Conservation (phyloP, 2,329 filamentous ascomycete genomes). For the Diaporthe destruens region DNA sequence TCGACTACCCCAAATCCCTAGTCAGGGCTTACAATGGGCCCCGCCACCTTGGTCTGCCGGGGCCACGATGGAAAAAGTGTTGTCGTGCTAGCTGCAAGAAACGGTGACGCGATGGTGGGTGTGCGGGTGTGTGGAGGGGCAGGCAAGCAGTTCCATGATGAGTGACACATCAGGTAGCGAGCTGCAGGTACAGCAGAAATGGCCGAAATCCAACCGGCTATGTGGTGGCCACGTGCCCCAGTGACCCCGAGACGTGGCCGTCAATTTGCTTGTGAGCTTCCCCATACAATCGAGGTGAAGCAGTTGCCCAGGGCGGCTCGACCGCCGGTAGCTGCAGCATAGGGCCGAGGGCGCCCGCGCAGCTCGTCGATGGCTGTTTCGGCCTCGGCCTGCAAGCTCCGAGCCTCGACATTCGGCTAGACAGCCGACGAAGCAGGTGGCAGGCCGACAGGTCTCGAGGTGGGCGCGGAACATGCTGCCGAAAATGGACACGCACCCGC, state of each 20-base stretch:
- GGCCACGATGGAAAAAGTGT: neutral
- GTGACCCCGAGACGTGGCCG: neutral
- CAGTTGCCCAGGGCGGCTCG: neutral
- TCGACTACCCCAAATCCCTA: constrained; percentile 27
- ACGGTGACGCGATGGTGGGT: neutral
- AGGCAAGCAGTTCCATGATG: constrained; percentile 11
- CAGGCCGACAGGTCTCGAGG: neutral
- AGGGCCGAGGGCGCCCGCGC: constrained; percentile 12
- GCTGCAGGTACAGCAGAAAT: constrained; percentile 34
- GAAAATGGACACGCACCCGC: neutral
- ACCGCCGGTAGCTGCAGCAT: constrained; percentile 16
- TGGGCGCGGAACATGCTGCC: constrained; percentile 6
- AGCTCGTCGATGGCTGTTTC: constrained; percentile 5
- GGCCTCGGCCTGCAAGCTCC: constrained; percentile 15
- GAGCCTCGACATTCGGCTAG: constrained; percentile 24
- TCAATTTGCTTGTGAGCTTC: neutral
- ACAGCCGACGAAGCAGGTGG: constrained; percentile 2
- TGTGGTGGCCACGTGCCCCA: constrained; percentile 24
- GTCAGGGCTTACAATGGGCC: constrained; percentile 19
- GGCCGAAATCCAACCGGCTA: constrained; percentile 22
- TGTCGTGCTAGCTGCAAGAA: constrained; percentile 1
- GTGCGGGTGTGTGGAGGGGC: neutral
- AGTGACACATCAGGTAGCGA: constrained; percentile 5
- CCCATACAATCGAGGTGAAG: neutral
- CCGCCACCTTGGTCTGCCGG: neutral